Evolutionary conservation across 352 stramenopile genomes (phyloP), one percentile per base, ranked within the genome.

Genomic region (Phytophthora pini): DNA sequence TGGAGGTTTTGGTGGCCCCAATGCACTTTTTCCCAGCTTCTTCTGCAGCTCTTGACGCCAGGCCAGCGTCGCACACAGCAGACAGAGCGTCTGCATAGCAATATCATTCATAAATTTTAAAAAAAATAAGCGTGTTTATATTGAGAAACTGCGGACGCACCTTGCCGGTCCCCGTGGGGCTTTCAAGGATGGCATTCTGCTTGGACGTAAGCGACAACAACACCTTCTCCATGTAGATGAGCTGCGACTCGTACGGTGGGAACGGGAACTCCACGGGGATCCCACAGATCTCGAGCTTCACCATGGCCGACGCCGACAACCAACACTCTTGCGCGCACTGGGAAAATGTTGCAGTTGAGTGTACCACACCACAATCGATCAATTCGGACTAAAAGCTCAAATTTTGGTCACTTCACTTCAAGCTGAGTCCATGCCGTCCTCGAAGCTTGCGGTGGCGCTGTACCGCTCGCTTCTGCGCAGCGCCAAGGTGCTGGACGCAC

Each of bases 91-190:
- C 87, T 95, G 65, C 9, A 45, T 22, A 50, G 4, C 22, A 46
- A 40, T 11, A 65, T 20, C 32, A 46, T 41, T 56, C 15, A 41
- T 39, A 20, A 39, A 34, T 20, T 43, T 44, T 6, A 24, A 49
- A 34, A 53, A 31, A 12, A 24, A 56, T 47, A 13, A 36, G n/a
- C 5, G 4, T 51, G 9, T 29, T 8, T 57, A 46, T 12, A 34
- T 34, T 51, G 13, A 38, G 1, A 32, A 36, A 36, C 15, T 29
- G n/a, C 5, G 53, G 44, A 22, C 57, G 22, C 24, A 95, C 87
- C 78, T 99, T 99, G 51, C 97, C 97, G 0, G 97, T 99, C 49
- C 97, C 97, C 24, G 97, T 99, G 36, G 97, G 97, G 66, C 88
- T 98, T 80, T 99, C 97, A 22, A 99, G 82, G 44, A 99, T 90